Evolutionary conservation across 305 asterid species (phyloP), one percentile per base, ranked within the genome.

Genomic region (Caryopteris hybrid): DNA sequence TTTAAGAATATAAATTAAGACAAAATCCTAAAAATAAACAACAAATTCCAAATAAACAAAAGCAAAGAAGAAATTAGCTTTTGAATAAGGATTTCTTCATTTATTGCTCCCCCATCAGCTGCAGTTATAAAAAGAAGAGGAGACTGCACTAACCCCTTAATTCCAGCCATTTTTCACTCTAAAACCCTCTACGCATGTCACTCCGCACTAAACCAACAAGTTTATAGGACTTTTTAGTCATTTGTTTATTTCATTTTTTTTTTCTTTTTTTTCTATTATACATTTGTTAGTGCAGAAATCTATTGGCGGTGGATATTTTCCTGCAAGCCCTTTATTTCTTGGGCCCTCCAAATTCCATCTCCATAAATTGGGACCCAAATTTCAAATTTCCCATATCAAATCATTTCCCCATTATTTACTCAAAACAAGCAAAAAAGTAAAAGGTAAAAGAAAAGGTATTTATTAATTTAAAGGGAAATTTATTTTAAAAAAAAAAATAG

Each of bases 401-500:
- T 69, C 76, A 74, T 66, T 59, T 51, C 41, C 54, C 59, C 46
- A 78, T 78, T 46, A 78, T 74, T 74, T 61, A 67, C 50, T 29
- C 64, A 71, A 27, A 11, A n/a, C n/a, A n/a, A n/a, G n/a, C 48
- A 38, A 9, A 72, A 58, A 72, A 45, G 18, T 10, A 45, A 65
- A 66, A 70, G n/a, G 57, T 23, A 16, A 42, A 36, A 36, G 7
- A 6, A 8, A 36, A 56, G 22, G 59, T 56, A 42, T 50, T n/a
- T n/a, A n/a, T n/a, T n/a, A n/a, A n/a, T n/a, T n/a, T n/a, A 50
- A 48, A 13, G 23, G 42, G 11, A 61, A 33, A 62, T 0, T 5
- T 0, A n/a, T 14, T 29, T 25, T 54, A 13, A 10, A 5, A 13
- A 27, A 31, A 55, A 7, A 38, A 29, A 34, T 47, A 8, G n/a